phyloP scores from a whole-genome alignment of 2,329 filamentous ascomycete species.

The Fusarium sacchari region DNA sequence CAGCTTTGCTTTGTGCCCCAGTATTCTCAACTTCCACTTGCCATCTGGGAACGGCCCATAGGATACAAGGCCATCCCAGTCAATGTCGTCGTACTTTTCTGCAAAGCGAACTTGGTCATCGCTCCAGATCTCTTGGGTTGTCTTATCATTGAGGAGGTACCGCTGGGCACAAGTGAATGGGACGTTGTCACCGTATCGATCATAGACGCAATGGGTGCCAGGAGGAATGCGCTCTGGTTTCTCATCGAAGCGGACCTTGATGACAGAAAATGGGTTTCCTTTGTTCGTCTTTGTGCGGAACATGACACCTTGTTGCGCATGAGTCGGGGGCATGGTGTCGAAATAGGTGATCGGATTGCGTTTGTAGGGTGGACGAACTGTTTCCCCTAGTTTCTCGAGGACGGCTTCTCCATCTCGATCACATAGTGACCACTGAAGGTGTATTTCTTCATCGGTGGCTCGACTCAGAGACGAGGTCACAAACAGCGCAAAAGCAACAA shows the following conservation, averaged over 20 bases:
- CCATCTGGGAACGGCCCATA: slow-evolving; percentile 32
- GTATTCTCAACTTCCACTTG: slow-evolving; percentile 35
- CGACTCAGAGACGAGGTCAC: not conserved
- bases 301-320: slow-evolving; percentile 34
- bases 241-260: slow-evolving; percentile 33
- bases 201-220: slow-evolving; percentile 30
- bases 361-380: slow-evolving; percentile 29
- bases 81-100: slow-evolving; percentile 29
- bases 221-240: slow-evolving; percentile 2
- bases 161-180: slow-evolving; percentile 30
- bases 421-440: slow-evolving; percentile 38
- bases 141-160: slow-evolving; percentile 6
- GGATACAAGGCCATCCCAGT: slow-evolving; percentile 28
- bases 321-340: slow-evolving; percentile 33
- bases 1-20: slow-evolving; percentile 31
- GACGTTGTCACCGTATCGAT: slow-evolving; percentile 28
- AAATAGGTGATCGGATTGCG: slow-evolving; percentile 35
- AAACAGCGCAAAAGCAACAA: not conserved
- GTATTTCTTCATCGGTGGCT: slow-evolving; percentile 8
- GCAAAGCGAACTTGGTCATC: slow-evolving; percentile 33
- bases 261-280: slow-evolving; percentile 22
- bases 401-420: slow-evolving; percentile 24
- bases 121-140: slow-evolving; percentile 23
- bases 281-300: slow-evolving; percentile 38
- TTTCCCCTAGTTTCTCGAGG: slow-evolving; percentile 26